Evolutionary conservation across 2,329 filamentous ascomycete species (phyloP), one percentile per base, ranked within the genome.

Genomic region (Trichophyton mentagrophytes): DNA sequence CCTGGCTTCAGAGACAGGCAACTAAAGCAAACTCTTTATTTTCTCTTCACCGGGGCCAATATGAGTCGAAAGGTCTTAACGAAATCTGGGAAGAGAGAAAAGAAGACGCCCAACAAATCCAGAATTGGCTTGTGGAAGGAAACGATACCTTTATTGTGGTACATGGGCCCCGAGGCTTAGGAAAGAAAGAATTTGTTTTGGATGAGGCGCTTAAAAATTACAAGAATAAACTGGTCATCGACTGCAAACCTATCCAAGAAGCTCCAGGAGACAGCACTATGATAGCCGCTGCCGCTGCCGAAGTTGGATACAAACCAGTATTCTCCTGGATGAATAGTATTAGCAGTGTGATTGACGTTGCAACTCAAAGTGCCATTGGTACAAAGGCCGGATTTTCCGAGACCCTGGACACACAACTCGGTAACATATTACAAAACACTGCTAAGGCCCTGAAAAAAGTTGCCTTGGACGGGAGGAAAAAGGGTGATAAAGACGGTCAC

Each of bases 261-360:
- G 90, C 92, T 0, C 84, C 88, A 60, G 91, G 93, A 3, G 93
- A 99, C 69, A 85, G 86, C 6, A 84, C 85, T 2, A 96, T 89
- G 0, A 96, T 99, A 67, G 84, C 84, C 63, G 85, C 87, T 46
- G 85, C 93, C 4, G 93, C 92, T 0, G 76, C 79, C 1, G 84
- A 91, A 65, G 91, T 97, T 57, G 92, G 93, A 7, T 97, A 96
- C 70, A 81, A 88, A 7, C 93, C 93, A 0, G 85, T 99, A 0
- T 99, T 99, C 72, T 95, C 89, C 0, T 97, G 91, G 89, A 88
- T 95, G 75, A 96, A 97, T 73, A 96, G 85, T 69, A 84, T 97
- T 65, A 95, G 89, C 74, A 95, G 90, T 71, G 83, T 96, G 75
- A 80, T 96, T 65, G 93, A 97, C 67, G 82, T 97, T 42, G 93